A percentile compares a stretch with the other conserved stretches of the same genome.
Conservation (phyloP, 2,329 filamentous ascomycete species). For the Sporothrix phasma region DNA sequence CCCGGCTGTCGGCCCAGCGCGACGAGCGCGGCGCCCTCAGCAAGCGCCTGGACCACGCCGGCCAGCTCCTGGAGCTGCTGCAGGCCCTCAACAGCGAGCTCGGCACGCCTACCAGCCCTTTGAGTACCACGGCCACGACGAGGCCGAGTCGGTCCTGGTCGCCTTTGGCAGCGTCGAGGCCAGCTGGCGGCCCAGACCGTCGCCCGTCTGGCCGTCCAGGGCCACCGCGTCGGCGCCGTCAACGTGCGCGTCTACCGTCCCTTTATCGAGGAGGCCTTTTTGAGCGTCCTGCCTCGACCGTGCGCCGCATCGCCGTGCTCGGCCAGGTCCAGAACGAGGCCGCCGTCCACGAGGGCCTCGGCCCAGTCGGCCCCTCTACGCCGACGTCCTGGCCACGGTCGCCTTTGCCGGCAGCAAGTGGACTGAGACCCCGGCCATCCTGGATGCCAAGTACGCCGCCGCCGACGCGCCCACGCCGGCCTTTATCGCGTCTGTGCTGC, state of each 20-base stretch:
- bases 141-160: slow-evolving; percentile 74
- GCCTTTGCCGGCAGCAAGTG: slow-evolving; percentile 56
- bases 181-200: slow-evolving; percentile 78
- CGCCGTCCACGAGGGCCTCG: slow-evolving; percentile 62
- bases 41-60: slow-evolving; percentile 62
- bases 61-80: slow-evolving; percentile 59
- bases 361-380: slow-evolving; percentile 78
- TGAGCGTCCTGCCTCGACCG: slow-evolving; percentile 69
- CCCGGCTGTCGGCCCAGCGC: slow-evolving; percentile 35
- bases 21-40: slow-evolving; percentile 35
- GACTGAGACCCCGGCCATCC: slow-evolving; percentile 51
- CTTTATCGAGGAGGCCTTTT: slow-evolving; percentile 89
- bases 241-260: slow-evolving; percentile 91
- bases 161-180: slow-evolving; percentile 89
- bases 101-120: slow-evolving; percentile 89
- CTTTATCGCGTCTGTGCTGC: slow-evolving; percentile 41
- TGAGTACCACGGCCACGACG: slow-evolving; percentile 80
- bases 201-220: slow-evolving; percentile 58
- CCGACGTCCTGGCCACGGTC: slow-evolving; percentile 80
- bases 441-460: slow-evolving; percentile 85
- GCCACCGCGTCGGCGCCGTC: slow-evolving; percentile 73
- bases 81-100: slow-evolving; percentile 79
- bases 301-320: slow-evolving; percentile 69
- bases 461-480: slow-evolving; percentile 47
- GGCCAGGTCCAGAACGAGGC: slow-evolving; percentile 73